A percentile compares a stretch with the other conserved stretches of the same genome.
Evolutionary conservation across 345 rosid species (phyloP).

Genomic region (Corymbia maculata): DNA sequence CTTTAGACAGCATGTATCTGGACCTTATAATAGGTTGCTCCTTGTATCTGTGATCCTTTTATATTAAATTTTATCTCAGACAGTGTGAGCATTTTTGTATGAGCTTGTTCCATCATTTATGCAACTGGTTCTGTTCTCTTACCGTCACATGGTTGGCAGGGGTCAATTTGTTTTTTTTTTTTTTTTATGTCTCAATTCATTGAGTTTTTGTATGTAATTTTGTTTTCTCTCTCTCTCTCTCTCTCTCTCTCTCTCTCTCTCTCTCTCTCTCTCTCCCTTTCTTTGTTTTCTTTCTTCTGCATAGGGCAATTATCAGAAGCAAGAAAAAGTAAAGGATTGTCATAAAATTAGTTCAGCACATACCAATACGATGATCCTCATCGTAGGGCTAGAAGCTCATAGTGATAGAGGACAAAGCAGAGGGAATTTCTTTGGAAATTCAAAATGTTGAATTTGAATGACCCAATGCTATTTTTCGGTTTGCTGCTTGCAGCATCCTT

Average conservation of each 20-base stretch:
- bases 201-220: too few species aligned
- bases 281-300: too few species aligned
- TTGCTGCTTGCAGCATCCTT: neutral
- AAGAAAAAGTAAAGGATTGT: neutral
- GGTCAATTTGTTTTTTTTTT: too few species aligned
- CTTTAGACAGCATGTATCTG: neutral
- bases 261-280: too few species aligned
- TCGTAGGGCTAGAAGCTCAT: neutral
- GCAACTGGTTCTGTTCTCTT: too few species aligned
- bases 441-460: neutral
- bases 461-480: neutral
- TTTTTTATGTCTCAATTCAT: too few species aligned
- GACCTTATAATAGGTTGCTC: neutral
- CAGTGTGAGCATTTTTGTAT: neutral
- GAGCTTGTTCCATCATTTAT: too few species aligned
- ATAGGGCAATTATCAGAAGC: too few species aligned
- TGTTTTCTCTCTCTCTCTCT: too few species aligned
- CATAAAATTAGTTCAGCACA: neutral
- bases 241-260: too few species aligned
- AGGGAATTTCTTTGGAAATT: neutral
- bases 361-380: neutral
- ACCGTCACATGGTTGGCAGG: too few species aligned
- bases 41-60: neutral
- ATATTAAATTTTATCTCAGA: too few species aligned
- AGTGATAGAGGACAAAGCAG: neutral